phyloP scores from a whole-genome alignment of 2,329 filamentous ascomycete species.

The Cercospora zeae-maydis region DNA sequence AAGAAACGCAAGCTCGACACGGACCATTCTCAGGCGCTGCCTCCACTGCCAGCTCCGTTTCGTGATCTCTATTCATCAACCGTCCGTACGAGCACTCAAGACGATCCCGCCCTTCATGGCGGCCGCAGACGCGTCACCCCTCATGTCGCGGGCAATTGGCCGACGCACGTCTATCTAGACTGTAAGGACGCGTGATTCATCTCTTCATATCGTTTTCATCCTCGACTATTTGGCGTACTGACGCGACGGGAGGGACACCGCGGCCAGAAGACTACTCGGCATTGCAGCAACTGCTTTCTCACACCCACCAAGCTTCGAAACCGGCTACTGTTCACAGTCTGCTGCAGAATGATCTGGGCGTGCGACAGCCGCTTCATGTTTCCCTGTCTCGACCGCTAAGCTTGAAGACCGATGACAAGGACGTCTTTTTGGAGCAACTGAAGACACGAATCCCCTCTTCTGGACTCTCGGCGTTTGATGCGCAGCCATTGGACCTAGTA shows the following conservation, averaged over 20 bases:
- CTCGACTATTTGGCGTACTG: constrained; percentile 11
- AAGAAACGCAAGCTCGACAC: constrained; percentile 26
- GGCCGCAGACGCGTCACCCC: constrained; percentile 78
- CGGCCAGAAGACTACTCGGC: constrained; percentile 44
- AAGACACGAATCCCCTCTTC: constrained; percentile 41
- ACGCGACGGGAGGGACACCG: constrained; percentile 52
- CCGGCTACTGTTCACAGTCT: constrained; percentile 57
- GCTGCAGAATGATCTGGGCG: constrained; percentile 72
- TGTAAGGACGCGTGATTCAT: constrained; percentile 56
- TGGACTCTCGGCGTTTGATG: constrained; percentile 46
- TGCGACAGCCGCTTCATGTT: constrained; percentile 79
- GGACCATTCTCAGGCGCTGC: constrained; percentile 19
- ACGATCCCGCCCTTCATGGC: constrained; percentile 80
- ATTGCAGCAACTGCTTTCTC: constrained; percentile 41
- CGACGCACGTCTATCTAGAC: constrained; percentile 86
- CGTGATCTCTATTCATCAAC: constrained; percentile 86
- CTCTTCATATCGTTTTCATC: constrained; percentile 3
- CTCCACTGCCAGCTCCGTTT: constrained; percentile 72
- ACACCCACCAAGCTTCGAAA: constrained; percentile 7
- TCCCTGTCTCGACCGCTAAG: constrained; percentile 81
- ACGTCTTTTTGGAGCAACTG: constrained; percentile 61
- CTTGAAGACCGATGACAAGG: constrained; percentile 68
- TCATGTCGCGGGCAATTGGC: constrained; percentile 87
- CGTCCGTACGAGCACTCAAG: constrained; percentile 69
- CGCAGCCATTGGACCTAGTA: constrained; percentile 48